phyloP scores from a whole-genome alignment of 306 rosid genomes.

The Pterocarpus macrocarpus region DNA sequence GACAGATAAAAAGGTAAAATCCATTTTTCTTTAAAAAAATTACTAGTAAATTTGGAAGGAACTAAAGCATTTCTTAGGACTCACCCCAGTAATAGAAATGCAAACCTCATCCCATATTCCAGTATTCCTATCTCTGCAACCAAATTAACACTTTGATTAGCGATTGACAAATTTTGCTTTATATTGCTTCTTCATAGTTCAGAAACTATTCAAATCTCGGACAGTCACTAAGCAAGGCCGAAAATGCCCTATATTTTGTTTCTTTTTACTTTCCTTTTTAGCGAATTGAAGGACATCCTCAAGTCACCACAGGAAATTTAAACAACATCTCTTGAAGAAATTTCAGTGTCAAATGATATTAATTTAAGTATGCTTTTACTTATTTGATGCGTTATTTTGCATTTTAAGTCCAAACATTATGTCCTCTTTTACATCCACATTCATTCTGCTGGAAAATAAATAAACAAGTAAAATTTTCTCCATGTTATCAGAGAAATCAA shows the following conservation, averaged over 20 bases:
- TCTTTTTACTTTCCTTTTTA: neutral
- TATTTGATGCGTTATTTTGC: conserved; percentile 34
- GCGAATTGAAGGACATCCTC: conserved; percentile 8
- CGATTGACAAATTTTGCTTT: conserved; percentile 24
- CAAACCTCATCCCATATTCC: conserved; percentile 99
- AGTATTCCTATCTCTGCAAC: conserved; percentile 93
- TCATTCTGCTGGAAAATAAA: neutral
- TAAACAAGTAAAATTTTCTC: neutral
- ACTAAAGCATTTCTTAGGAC: conserved; percentile 49
- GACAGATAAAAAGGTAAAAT: conserved; percentile 20
- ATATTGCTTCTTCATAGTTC: conserved; percentile 35
- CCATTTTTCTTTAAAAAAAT: neutral
- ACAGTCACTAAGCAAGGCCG: neutral
- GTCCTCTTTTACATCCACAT: conserved; percentile 23
- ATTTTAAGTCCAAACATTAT: conserved; percentile 5
- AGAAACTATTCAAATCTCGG: conserved; percentile 22
- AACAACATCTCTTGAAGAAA: conserved; percentile 11
- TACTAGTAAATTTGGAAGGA: conserved; percentile 13
- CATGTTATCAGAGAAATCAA: neutral
- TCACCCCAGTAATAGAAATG: conserved; percentile 78
- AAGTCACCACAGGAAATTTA: conserved; percentile 30
- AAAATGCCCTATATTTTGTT: conserved; percentile 8
- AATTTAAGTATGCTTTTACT: neutral
- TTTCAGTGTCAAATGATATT: conserved; percentile 15
- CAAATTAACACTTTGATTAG: conserved; percentile 42